Evolutionary conservation across 257 asterid genomes (phyloP), one percentile per base, ranked within the genome.

Genomic region (Solanum bulbocastanum): DNA sequence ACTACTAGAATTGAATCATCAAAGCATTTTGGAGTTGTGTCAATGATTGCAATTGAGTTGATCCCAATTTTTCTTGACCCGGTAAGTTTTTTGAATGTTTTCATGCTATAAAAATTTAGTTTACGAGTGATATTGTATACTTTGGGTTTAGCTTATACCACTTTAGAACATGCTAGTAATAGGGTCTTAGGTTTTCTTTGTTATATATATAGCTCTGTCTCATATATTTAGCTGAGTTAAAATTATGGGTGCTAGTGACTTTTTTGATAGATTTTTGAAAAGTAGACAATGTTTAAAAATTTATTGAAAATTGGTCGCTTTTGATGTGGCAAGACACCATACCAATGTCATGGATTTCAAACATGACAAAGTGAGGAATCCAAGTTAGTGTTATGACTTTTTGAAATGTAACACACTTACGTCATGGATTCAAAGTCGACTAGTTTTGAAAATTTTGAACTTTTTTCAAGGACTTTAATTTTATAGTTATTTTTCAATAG

Each of bases 1-100:
- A 91, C 88, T 83, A 91, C 93, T 84, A 89, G 98, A 79, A 90
- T 87, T 32, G 98, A 96, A 90, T 95, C 98, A 13, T 94, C 98
- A 1, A 94, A 91, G 87, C 93, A 92, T 78, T 91, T 93, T 14
- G 94, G 91, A 15, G 91, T 90, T 91, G 96, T 96, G 75, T 88
- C 91, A 83, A 90, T 94, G 92, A 73, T 90, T 83, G 91, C 93
- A 27, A 83, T 25, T 37, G 88, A 95, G 44, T 87, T 96, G 83
- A 71, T 92, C 20, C 90, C 94, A 65, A 95, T 92, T 90, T 91
- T 94, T 89, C 89, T 89, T 46, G 96, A 95, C 89, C 90, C 89
- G 88, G 99, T 95, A 88, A 65, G 46, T 73, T 9, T 18, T 71
- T 87, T 10, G 23, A 46, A 37, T 60, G 73, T 73, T 35, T 69